Evolutionary conservation across 176 grass and related monocot genomes (phyloP).

Genomic region (Juncus effusus): DNA sequence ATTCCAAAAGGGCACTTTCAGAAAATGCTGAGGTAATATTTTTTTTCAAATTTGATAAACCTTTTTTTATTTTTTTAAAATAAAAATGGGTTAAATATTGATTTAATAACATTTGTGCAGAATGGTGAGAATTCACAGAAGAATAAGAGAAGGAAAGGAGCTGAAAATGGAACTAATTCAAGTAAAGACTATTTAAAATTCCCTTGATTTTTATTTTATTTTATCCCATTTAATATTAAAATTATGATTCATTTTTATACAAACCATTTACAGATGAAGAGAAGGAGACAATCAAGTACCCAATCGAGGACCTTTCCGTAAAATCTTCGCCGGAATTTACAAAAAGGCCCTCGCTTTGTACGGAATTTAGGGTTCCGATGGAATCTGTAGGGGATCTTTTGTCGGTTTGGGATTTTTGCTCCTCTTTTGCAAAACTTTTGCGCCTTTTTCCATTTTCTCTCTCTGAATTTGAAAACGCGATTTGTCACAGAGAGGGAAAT

Average conservation of each 20-base stretch:
- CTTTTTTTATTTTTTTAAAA: conserved; percentile 28
- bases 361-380: conserved; percentile 68
- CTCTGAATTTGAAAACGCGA: conserved; percentile 80
- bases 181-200: neutral
- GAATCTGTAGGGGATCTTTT: conserved; percentile 75
- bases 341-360: conserved; percentile 46
- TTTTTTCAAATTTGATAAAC: neutral
- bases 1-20: conserved; percentile 12
- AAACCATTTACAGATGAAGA: conserved; percentile 39
- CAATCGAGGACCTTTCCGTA: conserved; percentile 82
- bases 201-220: neutral
- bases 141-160: conserved; percentile 36
- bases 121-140: conserved; percentile 44
- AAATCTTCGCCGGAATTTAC: conserved; percentile 33
- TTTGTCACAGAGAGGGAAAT: conserved; percentile 79
- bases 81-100: conserved; percentile 24
- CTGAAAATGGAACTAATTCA: conserved; percentile 40
- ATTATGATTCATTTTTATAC: neutral
- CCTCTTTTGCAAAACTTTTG: conserved; percentile 60
- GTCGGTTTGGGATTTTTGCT: conserved; percentile 81
- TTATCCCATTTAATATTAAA: conserved; percentile 4
- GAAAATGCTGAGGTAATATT: conserved; percentile 23
- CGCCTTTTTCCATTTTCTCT: conserved; percentile 72
- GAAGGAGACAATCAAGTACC: conserved; percentile 45
- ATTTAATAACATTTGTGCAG: conserved; percentile 26